Evolutionary conservation across 306 rosid species (phyloP).

Genomic region (cucumber (Cucumis sativus)): Cucumber_9930_V3 NC_026657.2:29783501-29784000

Average conservation of each 20-base stretch:
- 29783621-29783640: conserved; percentile 45
- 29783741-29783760: conserved; percentile 30
- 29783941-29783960: neutral
- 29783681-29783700: conserved; percentile 52
- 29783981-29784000: neutral
- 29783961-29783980: neutral
- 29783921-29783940: neutral
- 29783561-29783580: conserved; percentile 10
- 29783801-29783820: conserved; percentile 12
- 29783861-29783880: too few relatives aligned
- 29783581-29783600: neutral
- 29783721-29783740: conserved; percentile 32
- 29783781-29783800: conserved; percentile 27
- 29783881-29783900: neutral
- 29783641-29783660: conserved; percentile 85
- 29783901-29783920: neutral
- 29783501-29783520: conserved; percentile 49
- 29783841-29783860: neutral
- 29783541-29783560: conserved; percentile 84
- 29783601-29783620: neutral
- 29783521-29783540: conserved; percentile 72
- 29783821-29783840: conserved; percentile 16
- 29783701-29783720: conserved; percentile 26
- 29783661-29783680: conserved; percentile 97
- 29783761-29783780: conserved; percentile 33